Conservation (phyloP, 495 filamentous ascomycete species). For the Tuber borchii region DNA sequence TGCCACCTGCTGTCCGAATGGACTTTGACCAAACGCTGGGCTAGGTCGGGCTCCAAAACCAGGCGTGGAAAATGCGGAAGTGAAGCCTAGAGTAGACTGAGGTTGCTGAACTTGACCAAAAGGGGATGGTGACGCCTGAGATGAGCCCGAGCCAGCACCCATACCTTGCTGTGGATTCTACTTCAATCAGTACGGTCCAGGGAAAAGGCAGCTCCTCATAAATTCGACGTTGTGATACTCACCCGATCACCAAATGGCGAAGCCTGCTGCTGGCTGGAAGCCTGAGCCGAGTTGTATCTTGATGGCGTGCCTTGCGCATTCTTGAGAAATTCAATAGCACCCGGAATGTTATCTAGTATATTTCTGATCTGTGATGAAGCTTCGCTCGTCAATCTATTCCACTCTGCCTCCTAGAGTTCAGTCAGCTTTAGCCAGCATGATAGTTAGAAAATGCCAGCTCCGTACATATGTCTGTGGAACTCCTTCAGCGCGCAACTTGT, state of each 20-base stretch:
- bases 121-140: conserved; percentile 3
- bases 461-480: conserved; percentile 30
- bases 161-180: background rate
- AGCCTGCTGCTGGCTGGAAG: background rate
- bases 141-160: background rate
- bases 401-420: conserved; percentile 25
- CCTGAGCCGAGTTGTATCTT: conserved; percentile 16
- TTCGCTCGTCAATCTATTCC: conserved; percentile 30
- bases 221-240: background rate
- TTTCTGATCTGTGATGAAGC: conserved; percentile 36
- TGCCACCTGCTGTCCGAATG: conserved; percentile 34
- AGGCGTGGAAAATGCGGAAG: conserved; percentile 20
- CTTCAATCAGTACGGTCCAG: background rate
- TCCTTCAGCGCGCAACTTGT: conserved; percentile 32
- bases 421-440: conserved; percentile 12
- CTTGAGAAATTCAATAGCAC: conserved; percentile 36
- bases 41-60: conserved; percentile 34
- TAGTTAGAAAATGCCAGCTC: background rate
- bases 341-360: conserved; percentile 35
- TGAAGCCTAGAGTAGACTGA: conserved; percentile 20
- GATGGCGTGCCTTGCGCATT: conserved; percentile 30
- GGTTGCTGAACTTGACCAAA: conserved; percentile 23
- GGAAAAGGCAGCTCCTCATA: background rate
- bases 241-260: background rate
- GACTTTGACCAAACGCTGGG: conserved; percentile 45